Conservation (phyloP, 495 filamentous ascomycete species). For the Hyphodiscus hymeniophilus region DNA sequence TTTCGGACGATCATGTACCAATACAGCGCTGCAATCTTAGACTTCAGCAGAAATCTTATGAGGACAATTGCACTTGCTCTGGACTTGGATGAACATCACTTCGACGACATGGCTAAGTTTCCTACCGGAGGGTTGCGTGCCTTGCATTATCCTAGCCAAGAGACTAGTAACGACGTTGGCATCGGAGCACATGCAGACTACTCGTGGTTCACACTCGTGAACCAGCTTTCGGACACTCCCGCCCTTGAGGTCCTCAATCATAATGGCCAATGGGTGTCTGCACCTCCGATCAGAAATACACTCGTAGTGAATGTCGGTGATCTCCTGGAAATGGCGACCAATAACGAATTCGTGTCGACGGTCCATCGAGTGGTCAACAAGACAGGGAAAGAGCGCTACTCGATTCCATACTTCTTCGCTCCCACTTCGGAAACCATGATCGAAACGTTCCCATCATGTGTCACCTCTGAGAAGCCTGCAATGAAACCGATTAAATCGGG, state of each 20-base stretch:
- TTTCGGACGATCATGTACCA: background rate
- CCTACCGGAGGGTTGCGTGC: conserved; percentile 31
- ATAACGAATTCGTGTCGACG: conserved; percentile 31
- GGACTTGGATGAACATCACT: conserved; percentile 28
- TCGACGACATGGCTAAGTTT: conserved; percentile 29
- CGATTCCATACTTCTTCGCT: conserved; percentile 33
- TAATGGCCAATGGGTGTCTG: conserved; percentile 33
- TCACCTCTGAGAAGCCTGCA: background rate
- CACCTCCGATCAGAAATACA: conserved; percentile 32
- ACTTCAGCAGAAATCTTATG: conserved; percentile 25
- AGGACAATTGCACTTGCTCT: conserved; percentile 36
- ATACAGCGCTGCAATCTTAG: conserved; percentile 9
- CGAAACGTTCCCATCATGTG: background rate
- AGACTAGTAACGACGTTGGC: conserved; percentile 20
- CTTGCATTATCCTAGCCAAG: conserved; percentile 31
- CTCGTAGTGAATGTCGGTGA: conserved; percentile 40
- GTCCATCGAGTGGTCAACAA: conserved; percentile 34
- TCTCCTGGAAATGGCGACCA: conserved; percentile 29
- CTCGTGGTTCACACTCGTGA: conserved; percentile 30
- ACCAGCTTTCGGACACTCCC: conserved; percentile 24
- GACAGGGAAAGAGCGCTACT: conserved; percentile 31
- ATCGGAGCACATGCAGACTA: conserved; percentile 38
- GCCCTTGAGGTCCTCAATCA: conserved; percentile 41
- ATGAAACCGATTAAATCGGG: background rate
- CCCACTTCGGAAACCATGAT: background rate